Evolutionary conservation across 1,284 basidiomycete species (phyloP), one percentile per base, ranked within the genome.

Genomic region (Heterobasidion irregulare): DNA sequence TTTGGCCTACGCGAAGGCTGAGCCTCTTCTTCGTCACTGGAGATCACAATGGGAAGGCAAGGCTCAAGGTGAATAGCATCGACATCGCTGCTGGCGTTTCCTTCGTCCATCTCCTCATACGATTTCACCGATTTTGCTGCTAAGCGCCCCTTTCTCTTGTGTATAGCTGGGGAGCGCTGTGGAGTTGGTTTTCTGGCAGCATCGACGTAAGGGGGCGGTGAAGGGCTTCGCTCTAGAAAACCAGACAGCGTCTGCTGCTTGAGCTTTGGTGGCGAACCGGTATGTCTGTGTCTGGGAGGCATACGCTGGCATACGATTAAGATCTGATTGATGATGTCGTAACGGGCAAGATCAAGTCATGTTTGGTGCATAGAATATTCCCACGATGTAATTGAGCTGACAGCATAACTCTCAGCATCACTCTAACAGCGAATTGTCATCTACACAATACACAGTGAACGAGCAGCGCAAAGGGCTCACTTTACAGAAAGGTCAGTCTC

Each of bases 1-100:
- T 58, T 64, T 34, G 69, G 71, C 47, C 65, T 69, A 52, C 66
- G 66, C 44, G 68, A 71, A 13, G 65, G 68, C 4, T 60, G 59
- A 19, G 63, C 59, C 33, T 68, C 65, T 50, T 71, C 67, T 32
- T 73, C 73, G 33, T 70, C 71, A 48, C 67, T 62, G 49, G 68
- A 68, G 2, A 54, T 53, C 16, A 58, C 54, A n/a, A 68, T 61
- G 13, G 62, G 43, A 32, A 58, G 63, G 41, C 65, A 55, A 12
- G 75, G 67, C 58, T 75, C 76, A 56, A 85, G 77, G 52, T 64
- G 73, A 52, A 84, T 82, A 34, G 70, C 74, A 32, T 69, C 73
- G 47, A 82, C 74, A 58, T 77, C 78, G 52, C 66, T 70, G 56
- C 73, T 76, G 38, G 71, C 66, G 38, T 69, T 63, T 13, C 61